Evolutionary conservation across 176 grass and related monocot genomes (phyloP), one percentile per base, ranked within the genome.

Genomic region (Paspalum notatum): DNA sequence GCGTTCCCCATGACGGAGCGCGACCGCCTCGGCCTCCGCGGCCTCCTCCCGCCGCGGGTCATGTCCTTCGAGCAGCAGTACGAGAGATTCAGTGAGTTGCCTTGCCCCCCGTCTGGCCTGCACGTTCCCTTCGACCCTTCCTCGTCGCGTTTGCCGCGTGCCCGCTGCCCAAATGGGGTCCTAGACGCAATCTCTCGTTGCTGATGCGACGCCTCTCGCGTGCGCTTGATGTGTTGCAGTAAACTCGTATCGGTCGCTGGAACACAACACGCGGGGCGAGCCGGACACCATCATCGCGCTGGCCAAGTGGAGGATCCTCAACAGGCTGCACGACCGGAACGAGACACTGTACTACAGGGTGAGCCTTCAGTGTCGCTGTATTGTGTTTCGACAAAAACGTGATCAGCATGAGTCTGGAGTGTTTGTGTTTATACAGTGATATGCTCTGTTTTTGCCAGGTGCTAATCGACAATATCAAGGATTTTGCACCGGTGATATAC

Each of bases 301-400:
- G 65, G 96, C 96, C 71, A 98, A 98, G 53, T 99, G 96, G 96
- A 90, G 96, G 87, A 99, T 99, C 84, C 86, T 99, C 21, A 99
- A 99, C 77, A 95, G 92, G 82, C 69, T 95, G 75, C 96, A 95
- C 86, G 96, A 99, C 72, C 77, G 96, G 69, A 99, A 99, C 41
- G 96, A 93, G 88, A 99, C 96, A 9, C 32, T 99, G 58, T 99
- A 99, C 87, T 99, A 93, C 84, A 91, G 92, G 90, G 96, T 95
- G 80, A 89, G 91, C 87, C 68, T 51, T 41, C 64, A 24, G 15
- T 58, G 26, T 50, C 3, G 37, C 59, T 57, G 62, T 21, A 20
- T 54, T 8, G 5, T 11, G 12, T 58, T 57, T 42, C 18, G 9
- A 9, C 9, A 46, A 37, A 15, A 5, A 69, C 41, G 6, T 39